These are phyloP conservation scores for Anastatica hierochuntica DNA, from an alignment of 345 rosid species.

Conservation along the genomic window DNA sequence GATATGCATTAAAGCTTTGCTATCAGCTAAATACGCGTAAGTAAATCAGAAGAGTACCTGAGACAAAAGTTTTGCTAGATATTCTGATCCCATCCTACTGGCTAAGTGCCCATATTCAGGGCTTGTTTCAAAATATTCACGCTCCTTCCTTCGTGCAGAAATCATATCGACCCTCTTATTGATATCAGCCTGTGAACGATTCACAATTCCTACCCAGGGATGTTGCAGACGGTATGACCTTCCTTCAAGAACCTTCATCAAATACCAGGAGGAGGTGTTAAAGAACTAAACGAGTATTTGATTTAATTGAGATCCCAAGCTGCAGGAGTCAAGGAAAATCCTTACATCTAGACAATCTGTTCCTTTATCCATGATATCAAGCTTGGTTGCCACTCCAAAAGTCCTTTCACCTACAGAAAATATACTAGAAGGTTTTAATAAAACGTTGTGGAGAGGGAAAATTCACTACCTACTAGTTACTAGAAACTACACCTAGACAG, in stretches of 20 bases:
- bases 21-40: not conserved
- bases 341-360: constrained; percentile 86
- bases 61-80: constrained; percentile 88
- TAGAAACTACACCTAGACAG: no score
- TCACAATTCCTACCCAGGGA: constrained; percentile 99
- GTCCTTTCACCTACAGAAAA: constrained; percentile 81
- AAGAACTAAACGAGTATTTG: constrained; percentile 4
- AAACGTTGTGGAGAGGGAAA: constrained; percentile 6
- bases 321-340: not conserved
- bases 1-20: not conserved
- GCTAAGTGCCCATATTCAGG: constrained; percentile 96
- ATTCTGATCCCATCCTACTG: constrained; percentile 93
- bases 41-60: constrained; percentile 39
- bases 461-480: not conserved
- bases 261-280: constrained; percentile 17
- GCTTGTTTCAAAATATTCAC: constrained; percentile 92
- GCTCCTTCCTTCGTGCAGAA: constrained; percentile 84
- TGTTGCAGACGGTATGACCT: constrained; percentile 88
- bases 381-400: constrained; percentile 94
- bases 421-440: not conserved
- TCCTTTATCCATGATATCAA: constrained; percentile 99
- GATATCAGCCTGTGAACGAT: no score
- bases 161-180: constrained; percentile 94
- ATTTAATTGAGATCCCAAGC: not conserved
- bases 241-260: constrained; percentile 86